Evolutionary conservation across 495 filamentous ascomycete genomes (phyloP).

Genomic region (Talaromyces liani): DNA sequence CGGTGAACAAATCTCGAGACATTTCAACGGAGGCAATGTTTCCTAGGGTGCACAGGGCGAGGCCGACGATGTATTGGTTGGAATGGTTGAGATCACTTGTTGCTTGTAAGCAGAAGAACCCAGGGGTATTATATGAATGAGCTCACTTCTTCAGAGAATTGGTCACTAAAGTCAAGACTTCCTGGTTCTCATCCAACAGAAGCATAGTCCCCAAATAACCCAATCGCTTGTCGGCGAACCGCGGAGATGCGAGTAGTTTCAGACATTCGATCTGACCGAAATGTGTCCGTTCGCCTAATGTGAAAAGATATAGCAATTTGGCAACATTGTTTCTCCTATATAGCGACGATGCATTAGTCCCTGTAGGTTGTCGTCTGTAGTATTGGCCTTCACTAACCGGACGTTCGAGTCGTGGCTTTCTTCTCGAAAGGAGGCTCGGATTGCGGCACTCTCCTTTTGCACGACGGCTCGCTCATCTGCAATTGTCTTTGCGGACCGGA

Average conservation of each 20-base stretch:
- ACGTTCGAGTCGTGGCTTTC: conserved; percentile 87
- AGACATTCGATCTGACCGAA: conserved; percentile 99
- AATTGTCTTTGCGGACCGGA: conserved; percentile 95
- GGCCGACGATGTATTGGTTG: conserved; percentile 96
- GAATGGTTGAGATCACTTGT: conserved; percentile 87
- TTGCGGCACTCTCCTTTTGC: conserved; percentile 97
- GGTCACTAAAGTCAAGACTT: conserved; percentile 92
- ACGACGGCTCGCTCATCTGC: conserved; percentile 97
- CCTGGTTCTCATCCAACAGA: conserved; percentile 94
- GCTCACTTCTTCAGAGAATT: conserved; percentile 93
- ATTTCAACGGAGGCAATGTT: conserved; percentile 98
- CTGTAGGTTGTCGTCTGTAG: background rate
- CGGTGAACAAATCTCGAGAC: conserved; percentile 94
- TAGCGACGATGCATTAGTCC: conserved; percentile 16
- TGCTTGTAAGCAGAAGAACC: background rate
- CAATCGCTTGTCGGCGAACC: conserved; percentile 95
- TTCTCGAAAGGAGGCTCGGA: conserved; percentile 92
- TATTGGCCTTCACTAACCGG: conserved; percentile 47
- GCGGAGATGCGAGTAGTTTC: conserved; percentile 91
- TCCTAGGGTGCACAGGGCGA: conserved; percentile 89
- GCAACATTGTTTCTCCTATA: conserved; percentile 95
- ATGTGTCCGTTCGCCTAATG: conserved; percentile 94
- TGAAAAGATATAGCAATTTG: conserved; percentile 96
- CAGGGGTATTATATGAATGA: background rate
- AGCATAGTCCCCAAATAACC: conserved; percentile 96